Base-by-base conservation (phyloP, 1,139 yeast genomes). In the Meyerozyma sp. region DNA sequence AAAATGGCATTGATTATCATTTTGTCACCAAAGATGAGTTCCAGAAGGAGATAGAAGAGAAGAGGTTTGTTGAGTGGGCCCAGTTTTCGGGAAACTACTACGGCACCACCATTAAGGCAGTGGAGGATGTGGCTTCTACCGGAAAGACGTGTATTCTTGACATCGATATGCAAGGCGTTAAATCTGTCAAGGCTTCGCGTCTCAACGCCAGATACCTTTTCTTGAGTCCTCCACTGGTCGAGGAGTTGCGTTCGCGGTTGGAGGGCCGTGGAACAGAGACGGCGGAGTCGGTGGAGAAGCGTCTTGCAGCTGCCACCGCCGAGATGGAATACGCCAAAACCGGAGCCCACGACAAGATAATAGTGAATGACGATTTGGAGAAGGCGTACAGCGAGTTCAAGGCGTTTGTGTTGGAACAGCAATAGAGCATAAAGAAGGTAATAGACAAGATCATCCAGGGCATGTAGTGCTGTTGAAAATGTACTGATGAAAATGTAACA, bases 121-220 rank as follows among this genome's bases (percentile, higher is more conserved):
- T 93, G 45, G 77, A 85, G 57, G 85, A 83, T 49, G 93, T 87
- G 41, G 67, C 83, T 40, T 73, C 74, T 49, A 70, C 70, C 46
- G 86, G 86, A 47, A 79, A 73, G 63, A 83, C 82, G 43, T 93
- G 98, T 70, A 82, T 93, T 52, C 76, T 93, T 61, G 99, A 93
- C 66, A 93, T 93, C 55, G 99, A 93, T 76, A 90, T 91, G 96
- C 98, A 94, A 70, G 99, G 99, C 51, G 98, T 93, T 55, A 84
- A 86, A 70, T 77, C 89, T 13, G 96, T 93, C 53, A 94, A 94
- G 70, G 69, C 76, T 44, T 82, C 96, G 14, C 80, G 81, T 53
- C 75, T 93, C 57, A 80, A 88, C 57, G 97, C 98, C 40, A 77
- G 91, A 62, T 93, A 69, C 65, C 69, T 94, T 54, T 93, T 94